phyloP scores from a whole-genome alignment of 495 filamentous ascomycete species.

The Penicillium ucsense region DNA sequence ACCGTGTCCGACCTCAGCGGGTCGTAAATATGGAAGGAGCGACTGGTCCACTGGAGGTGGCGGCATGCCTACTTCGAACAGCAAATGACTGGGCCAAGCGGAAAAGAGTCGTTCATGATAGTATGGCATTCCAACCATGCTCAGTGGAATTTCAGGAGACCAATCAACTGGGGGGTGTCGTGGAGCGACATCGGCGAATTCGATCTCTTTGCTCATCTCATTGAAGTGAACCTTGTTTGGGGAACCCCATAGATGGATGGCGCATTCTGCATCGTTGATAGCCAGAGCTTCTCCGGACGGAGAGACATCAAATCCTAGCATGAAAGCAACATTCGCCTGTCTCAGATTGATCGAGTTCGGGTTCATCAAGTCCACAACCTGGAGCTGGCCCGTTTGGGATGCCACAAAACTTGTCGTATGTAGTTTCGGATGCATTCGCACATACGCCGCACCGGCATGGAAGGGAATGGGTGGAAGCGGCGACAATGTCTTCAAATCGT shows the following conservation, averaged over 20 bases:
- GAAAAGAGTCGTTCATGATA: slow-evolving; percentile 83
- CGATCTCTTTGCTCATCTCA: slow-evolving; percentile 68
- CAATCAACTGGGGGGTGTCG: slow-evolving; percentile 49
- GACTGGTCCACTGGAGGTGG: slow-evolving; percentile 68
- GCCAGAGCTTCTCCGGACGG: slow-evolving; percentile 84
- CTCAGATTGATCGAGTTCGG: slow-evolving; percentile 80
- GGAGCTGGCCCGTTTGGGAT: slow-evolving; percentile 82
- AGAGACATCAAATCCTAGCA: slow-evolving; percentile 73
- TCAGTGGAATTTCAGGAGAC: slow-evolving; percentile 71
- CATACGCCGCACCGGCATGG: slow-evolving; percentile 81
- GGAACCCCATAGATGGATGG: slow-evolving; percentile 86
- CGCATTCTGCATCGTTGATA: slow-evolving; percentile 67
- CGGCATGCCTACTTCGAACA: slow-evolving; percentile 75
- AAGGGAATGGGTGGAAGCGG: slow-evolving; percentile 86
- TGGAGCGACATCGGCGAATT: slow-evolving; percentile 58
- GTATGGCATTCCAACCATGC: slow-evolving; percentile 81
- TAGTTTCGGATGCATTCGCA: slow-evolving; percentile 90
- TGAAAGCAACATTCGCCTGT: slow-evolving; percentile 69
- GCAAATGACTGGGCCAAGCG: slow-evolving; percentile 74
- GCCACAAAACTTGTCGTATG: slow-evolving; percentile 86
- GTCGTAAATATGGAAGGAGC: slow-evolving; percentile 54
- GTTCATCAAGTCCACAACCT: slow-evolving; percentile 93
- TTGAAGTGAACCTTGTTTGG: slow-evolving; percentile 82
- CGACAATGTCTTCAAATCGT: slow-evolving; percentile 76
- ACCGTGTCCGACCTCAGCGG: slow-evolving; percentile 60